These are phyloP conservation scores for Colletotrichum orbiculare DNA, from an alignment of 2,329 filamentous ascomycete species.

Conservation along the genomic window DNA sequence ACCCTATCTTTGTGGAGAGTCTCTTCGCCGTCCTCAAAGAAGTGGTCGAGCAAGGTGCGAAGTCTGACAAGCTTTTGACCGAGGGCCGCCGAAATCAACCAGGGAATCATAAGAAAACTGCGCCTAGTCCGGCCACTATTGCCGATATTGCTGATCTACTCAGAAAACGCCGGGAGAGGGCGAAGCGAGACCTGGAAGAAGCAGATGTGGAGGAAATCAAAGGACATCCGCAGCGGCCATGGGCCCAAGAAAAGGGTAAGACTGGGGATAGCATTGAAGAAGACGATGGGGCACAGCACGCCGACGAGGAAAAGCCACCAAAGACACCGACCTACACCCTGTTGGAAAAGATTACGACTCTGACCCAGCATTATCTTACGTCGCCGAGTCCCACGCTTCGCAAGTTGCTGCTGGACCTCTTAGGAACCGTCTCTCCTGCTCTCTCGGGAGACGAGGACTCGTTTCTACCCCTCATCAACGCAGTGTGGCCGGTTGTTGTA, in stretches of 20 bases:
- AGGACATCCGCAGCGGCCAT: conserved; percentile 49
- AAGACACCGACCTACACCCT: conserved; percentile 84
- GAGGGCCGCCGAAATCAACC: conserved; percentile 50
- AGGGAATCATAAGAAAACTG: conserved; percentile 56
- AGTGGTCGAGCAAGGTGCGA: conserved; percentile 84
- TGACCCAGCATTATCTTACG: conserved; percentile 92
- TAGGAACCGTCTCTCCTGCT: conserved; percentile 77
- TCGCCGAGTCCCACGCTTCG: conserved; percentile 84
- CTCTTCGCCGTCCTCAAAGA: conserved; percentile 86
- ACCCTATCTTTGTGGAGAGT: conserved; percentile 84
- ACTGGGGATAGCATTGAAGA: conserved; percentile 39
- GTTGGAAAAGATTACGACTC: conserved; percentile 81
- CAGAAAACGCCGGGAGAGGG: conserved; percentile 42
- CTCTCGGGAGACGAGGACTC: conserved; percentile 82
- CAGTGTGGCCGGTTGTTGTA: conserved; percentile 86
- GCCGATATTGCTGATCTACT: conserved; percentile 67
- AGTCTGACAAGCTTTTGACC: conserved; percentile 62
- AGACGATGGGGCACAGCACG: conserved; percentile 30
- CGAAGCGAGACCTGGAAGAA: conserved; percentile 46
- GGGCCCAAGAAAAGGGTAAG: conserved; percentile 39
- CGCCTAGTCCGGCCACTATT: conserved; percentile 49
- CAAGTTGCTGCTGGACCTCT: conserved; percentile 79
- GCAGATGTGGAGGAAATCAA: conserved; percentile 45
- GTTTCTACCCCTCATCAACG: conserved; percentile 90
- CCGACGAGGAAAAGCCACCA: conserved; percentile 64